Evolutionary conservation across 306 rosid genomes (phyloP), one percentile per base, ranked within the genome.

Genomic region (Glycyrrhiza uralensis): DNA sequence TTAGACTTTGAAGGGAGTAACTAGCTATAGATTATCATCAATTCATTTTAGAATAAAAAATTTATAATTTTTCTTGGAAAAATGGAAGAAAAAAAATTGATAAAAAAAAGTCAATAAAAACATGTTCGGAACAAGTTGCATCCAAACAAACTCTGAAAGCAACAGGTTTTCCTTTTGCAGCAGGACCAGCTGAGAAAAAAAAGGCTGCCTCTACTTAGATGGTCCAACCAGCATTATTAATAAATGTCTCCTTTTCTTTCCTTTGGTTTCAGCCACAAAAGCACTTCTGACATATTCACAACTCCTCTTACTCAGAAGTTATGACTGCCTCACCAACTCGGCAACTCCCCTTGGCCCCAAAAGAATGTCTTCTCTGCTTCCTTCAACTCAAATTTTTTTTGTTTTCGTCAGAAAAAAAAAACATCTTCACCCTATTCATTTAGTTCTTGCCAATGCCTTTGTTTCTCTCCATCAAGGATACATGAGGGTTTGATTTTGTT

Each of bases 221-320:
- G 85, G 86, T 78, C 88, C 86, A 78, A 36, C 38, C 38, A 32
- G 56, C 6, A n/a, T 56, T 49, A 77, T 77, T 58, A 80, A n/a
- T n/a, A n/a, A n/a, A 62, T 78, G 79, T 51, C 8, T 17, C 41
- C n/a, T 67, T 75, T 50, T 39, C 32, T 66, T 14, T 36, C 76
- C 65, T 81, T 72, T 44, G 0, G 39, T 84, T 36, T 56, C 71
- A 82, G 65, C 91, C 91, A 76, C 88, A 81, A 67, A 71, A 70
- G 7, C 3, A 3, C 33, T 58, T 63, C 78, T 72, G 78, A 79
- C 82, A 80, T n/a, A n/a, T 38, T 65, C 72, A 52, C 76, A 59
- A 54, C 72, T 42, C 36, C 32, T 63, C 67, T 46, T 70, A 38
- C 14, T n/a, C n/a, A n/a, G n/a, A 12, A 47, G 20, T 62, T 62